Base-by-base conservation (phyloP, 192 early-diverging fungal genomes). In the Jimgerdemannia lactiflua region DNA sequence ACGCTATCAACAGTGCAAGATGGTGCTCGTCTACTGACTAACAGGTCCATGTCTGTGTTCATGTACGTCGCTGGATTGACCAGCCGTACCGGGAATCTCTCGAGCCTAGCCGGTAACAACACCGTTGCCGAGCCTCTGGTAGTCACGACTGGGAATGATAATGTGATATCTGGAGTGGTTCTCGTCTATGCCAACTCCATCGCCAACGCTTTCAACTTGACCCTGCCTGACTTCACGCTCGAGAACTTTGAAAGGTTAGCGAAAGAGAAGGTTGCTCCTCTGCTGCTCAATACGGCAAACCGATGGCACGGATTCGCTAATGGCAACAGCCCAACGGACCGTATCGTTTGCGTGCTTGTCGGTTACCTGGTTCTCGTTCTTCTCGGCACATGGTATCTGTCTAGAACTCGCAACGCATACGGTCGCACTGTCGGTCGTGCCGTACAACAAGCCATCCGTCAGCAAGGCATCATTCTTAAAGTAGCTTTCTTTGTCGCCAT, bases 401-500 rank as follows among this genome's bases (percentile, higher is more conserved):
- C 83, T 19, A 69, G 77, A 73, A 80, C 76, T 11, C 71, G 75
- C 41, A 80, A 77, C 14, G 44, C 76, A 14, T 74, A 79, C 84
- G 65, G 81, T 67, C 72, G 85, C 76, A 90, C 85, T 59, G 82
- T 82, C 66, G 74, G 64, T 20, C 82, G 42, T 75, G 80, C 67
- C 70, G 82, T 81, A 11, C 85, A 76, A 44, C 86, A 78, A 59
- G 86, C 76, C 29, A 85, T 83, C 68, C 77, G 72, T 29, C 78
- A 81, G 77, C 90, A 80, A 83, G 88, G 89, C 49, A 80, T 79
- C 66, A 89, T 81, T 71, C 82, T 83, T 66, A 95, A 93, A 80
- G 92, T 99, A 14, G 80, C 91, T 1, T 92, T 95, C 72, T 97
- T 99, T 79, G 87, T 98, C 40, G 80, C 86, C 3, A 89, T 97